Evolutionary conservation across 139 green algal species (phyloP), one percentile per base, ranked within the genome.

Genomic region (Tetratostichococcus sp.): DNA sequence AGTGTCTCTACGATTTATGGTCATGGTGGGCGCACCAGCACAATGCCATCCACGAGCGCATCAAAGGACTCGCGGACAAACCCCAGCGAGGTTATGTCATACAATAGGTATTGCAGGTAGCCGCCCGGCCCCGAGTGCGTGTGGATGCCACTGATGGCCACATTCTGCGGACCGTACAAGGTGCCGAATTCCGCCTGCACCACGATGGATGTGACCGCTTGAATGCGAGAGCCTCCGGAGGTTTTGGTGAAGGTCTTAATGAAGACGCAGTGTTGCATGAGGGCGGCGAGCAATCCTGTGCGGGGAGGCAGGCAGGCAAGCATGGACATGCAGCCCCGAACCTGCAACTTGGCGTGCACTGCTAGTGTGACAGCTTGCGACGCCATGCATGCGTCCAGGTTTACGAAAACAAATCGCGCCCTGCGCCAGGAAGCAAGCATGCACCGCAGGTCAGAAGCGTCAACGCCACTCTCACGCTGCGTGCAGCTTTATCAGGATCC

Each of bases 321-420:
- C n/a, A n/a, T n/a, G n/a, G n/a, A n/a, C n/a, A n/a, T n/a, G 14
- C 50, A 26, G 50, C 14, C 50, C 14, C 30, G 23, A 35, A 87
- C 84, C 86, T 90, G 75, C 1, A 96, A 79, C 22, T 69, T 76
- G 16, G 84, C 39, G 14, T 93, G 67, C 4, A 96, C 92, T 4
- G 76, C 75, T 35, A 94, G 75, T 4, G 89, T 93, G 26, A 97
- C 90, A 19, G 85, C 86, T 80, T 97, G 92, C 1, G 89, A 89
- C 16, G 87, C 87, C 92, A 97, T 97, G 81, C 92, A 94, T 11
- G 92, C 90, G 62, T 97, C 92, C 57, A 93, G 69, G 74, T 87
- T 92, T 4, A 97, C 92, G 74, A 94, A 97, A 0, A 89, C 86
- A 30, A 94, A 84, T 30, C 91, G 80, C 19, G 82, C 80, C 35